Evolutionary conservation across 768 basidiomycete genomes (phyloP), one percentile per base, ranked within the genome.

Genomic region (Clitopilus passeckerianus): DNA sequence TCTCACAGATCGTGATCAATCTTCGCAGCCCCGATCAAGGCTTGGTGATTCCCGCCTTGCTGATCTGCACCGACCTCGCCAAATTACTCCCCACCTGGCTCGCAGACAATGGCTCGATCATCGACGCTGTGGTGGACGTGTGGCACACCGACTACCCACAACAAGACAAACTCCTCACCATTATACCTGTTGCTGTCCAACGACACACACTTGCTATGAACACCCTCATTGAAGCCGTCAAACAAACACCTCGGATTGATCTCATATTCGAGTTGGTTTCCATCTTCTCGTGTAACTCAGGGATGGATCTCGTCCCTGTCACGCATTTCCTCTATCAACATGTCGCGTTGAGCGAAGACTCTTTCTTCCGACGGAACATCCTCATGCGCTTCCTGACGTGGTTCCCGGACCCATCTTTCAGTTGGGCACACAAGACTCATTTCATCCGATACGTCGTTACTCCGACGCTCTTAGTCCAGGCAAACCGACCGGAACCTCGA

Each of bases 291-390:
- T 87, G 89, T 63, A 83, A 86, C 60, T 80, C 91, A 9, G 86
- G 91, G 5, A 85, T 95, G 70, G 95, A 98, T 68, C 77, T 91
- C 16, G 83, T 92, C 30, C 82, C 78, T 43, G 77, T 91, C 16
- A 86, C 90, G 0, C 86, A 87, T 58, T 98, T 97, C 77, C 81
- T 99, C 3, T 96, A 94, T 67, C 76, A 80, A 12, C 90, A 93
- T 65, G 90, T 95, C 24, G 91, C 94, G 1, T 74, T 90, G 54
- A 89, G 81, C 67, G 77, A 85, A 23, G 84, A 89, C 63, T 68
- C 83, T 20, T 74, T 82, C 52, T 91, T 84, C 73, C 91, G 90
- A 41, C 85, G 92, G n/a, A 91, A 90, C 58, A 75, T 97, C 53
- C 75, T 99, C 34, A 79, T 86, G 70, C 86, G 91, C 57, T 98